These are phyloP conservation scores for Lactarius vividus DNA, from an alignment of 768 basidiomycete species.

Conservation along the genomic window DNA sequence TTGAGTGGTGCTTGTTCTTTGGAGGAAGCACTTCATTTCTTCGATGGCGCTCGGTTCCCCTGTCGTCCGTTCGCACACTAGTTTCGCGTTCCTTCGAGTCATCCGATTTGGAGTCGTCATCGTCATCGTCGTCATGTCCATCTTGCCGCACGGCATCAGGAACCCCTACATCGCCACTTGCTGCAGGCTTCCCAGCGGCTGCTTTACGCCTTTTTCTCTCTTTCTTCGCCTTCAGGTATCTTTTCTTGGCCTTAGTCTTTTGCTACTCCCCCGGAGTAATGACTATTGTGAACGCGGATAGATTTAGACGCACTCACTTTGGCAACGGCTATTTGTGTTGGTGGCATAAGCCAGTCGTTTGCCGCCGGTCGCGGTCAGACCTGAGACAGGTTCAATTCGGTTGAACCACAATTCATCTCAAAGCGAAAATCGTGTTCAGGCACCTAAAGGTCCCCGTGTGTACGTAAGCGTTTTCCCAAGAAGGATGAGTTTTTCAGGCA, in stretches of 20 bases:
- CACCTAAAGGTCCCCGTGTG: neutral
- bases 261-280: conserved; percentile 33
- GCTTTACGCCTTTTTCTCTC: conserved; percentile 54
- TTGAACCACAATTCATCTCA: conserved; percentile 9
- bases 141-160: conserved; percentile 29
- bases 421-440: conserved; percentile 10
- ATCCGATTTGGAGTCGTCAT: neutral
- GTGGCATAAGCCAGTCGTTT: conserved; percentile 12
- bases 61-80: neutral
- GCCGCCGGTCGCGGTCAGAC: conserved; percentile 19
- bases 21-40: neutral
- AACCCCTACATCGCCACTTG: conserved; percentile 24
- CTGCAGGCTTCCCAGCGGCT: conserved; percentile 32
- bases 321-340: conserved; percentile 2
- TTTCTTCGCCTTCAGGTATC: conserved; percentile 73
- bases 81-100: neutral
- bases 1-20: conserved; percentile 11
- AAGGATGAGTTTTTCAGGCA: too few relatives aligned
- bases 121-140: neutral
- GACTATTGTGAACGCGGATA: neutral
- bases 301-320: conserved; percentile 25
- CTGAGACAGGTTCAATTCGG: conserved; percentile 11
- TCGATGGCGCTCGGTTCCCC: too few relatives aligned
- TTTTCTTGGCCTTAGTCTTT: conserved; percentile 70
- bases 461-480: neutral